Evolutionary conservation across 2,329 filamentous ascomycete species (phyloP), one percentile per base, ranked within the genome.

Genomic region (Daldinia sp.): DNA sequence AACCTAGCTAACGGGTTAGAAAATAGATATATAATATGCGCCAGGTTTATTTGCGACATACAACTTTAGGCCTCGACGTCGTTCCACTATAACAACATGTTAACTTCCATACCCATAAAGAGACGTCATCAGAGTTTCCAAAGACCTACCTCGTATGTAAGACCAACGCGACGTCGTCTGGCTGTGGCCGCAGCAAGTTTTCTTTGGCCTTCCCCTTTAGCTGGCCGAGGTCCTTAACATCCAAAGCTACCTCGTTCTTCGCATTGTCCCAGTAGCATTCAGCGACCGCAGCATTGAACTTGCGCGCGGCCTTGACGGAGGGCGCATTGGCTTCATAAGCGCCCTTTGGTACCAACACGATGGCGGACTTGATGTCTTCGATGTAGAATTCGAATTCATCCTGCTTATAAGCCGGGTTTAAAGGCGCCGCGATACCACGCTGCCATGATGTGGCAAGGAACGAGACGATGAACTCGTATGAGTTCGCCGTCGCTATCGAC

Each of bases 321-420:
- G 91, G 85, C 8, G 87, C 88, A 74, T 89, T 81, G 69, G 87
- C 83, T 9, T 82, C 81, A 71, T 87, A 91, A 11, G 89, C 86
- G 13, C 91, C 92, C 69, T 82, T 83, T 10, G 92, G 92, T 8
- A 96, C 90, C 32, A 96, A 82, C 29, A 93, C 86, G 61, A 96
- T 81, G 30, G 89, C 89, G 4, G 92, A 94, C 74, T 89, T 91
- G 70, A 96, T 83, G 75, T 96, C 92, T 68, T 93, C 90, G 72
- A 96, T 94, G 78, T 95, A 96, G 78, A 96, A 96, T 76, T 95
- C 92, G 75, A 94, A 95, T 77, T 96, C 92, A 59, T 89, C 89
- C 78, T 95, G 91, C 80, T 94, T 96, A 82, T 96, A 96, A 43
- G 89, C 90, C 37, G 92, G 88, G 77, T 96, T 96, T 68, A 96